Evolutionary conservation across 257 asterid species (phyloP).

Genomic region (Lavandula angustifolia): DNA sequence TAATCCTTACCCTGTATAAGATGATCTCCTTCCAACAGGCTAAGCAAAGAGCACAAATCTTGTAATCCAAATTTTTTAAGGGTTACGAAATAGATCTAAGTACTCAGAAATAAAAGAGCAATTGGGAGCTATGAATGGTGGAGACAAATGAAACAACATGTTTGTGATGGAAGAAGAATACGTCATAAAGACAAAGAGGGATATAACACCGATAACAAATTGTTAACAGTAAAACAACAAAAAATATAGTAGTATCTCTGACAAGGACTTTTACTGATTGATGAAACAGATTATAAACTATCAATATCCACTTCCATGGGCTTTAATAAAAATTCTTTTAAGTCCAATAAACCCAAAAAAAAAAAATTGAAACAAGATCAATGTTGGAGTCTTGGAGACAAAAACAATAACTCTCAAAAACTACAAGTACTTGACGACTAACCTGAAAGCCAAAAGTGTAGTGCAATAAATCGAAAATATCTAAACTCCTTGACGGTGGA

Average conservation of each 20-base stretch:
- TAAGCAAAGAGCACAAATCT: no score
- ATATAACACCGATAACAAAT: no score
- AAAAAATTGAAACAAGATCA: conserved; percentile 5
- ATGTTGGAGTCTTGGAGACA: conserved; percentile 16
- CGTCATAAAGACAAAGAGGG: no score
- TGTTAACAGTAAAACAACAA: no score
- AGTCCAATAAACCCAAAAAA: neutral
- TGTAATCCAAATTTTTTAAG: no score
- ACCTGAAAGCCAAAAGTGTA: conserved; percentile 95
- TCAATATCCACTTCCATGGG: neutral
- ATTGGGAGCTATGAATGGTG: no score
- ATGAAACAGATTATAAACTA: neutral
- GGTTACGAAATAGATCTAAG: no score
- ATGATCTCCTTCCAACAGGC: neutral
- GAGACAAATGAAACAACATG: no score
- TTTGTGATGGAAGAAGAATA: no score
- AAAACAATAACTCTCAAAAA: conserved; percentile 15
- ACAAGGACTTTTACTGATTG: neutral
- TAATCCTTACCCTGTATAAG: no score
- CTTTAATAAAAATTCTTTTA: neutral
- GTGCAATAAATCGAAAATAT: conserved; percentile 80
- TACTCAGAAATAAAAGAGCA: no score
- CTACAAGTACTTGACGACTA: conserved; percentile 30
- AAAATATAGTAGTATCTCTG: no score
- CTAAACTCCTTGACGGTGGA: conserved; percentile 71